A percentile compares a stretch with the other conserved stretches of the same genome.
Conservation (phyloP, 2,329 filamentous ascomycete genomes). For the Trichoderma guizhouense region DNA sequence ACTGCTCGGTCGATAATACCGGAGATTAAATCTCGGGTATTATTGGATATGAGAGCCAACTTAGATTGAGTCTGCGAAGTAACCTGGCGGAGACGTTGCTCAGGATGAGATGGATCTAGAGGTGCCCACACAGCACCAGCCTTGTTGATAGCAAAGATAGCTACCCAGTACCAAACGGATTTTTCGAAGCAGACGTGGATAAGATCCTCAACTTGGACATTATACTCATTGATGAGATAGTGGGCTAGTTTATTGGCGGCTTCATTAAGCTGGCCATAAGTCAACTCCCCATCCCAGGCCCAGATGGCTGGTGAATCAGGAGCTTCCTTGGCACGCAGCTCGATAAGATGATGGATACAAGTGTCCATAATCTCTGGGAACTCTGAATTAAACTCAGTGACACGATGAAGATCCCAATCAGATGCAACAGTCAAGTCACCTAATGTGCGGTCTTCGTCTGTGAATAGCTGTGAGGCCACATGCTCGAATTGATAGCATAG, state of each 20-base stretch:
- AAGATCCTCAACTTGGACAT: constrained; percentile 26
- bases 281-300: constrained; percentile 25
- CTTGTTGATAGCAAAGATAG: constrained; percentile 28
- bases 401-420: constrained; percentile 7
- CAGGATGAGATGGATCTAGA: constrained; percentile 8
- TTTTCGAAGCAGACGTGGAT: constrained; percentile 23
- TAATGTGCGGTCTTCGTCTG: neutral
- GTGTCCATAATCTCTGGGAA: neutral
- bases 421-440: neutral
- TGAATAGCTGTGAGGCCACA: constrained; percentile 2
- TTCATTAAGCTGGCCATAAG: constrained; percentile 21
- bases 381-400: neutral
- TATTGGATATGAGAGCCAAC: neutral
- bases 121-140: constrained; percentile 23
- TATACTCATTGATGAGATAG: neutral
- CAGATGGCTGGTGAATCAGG: constrained; percentile 13
- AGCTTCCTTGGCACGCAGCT: neutral
- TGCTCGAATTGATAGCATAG: constrained; percentile 7
- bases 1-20: neutral
- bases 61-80: neutral
- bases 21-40: neutral
- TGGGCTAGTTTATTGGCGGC: neutral
- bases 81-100: neutral
- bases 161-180: constrained; percentile 22
- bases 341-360: constrained; percentile 9